Percentiles rank a stretch among this genome's conserved stretches.
Evolutionary conservation across 331 rosid genomes (phyloP).

Genomic region (Spiraea crenata): DNA sequence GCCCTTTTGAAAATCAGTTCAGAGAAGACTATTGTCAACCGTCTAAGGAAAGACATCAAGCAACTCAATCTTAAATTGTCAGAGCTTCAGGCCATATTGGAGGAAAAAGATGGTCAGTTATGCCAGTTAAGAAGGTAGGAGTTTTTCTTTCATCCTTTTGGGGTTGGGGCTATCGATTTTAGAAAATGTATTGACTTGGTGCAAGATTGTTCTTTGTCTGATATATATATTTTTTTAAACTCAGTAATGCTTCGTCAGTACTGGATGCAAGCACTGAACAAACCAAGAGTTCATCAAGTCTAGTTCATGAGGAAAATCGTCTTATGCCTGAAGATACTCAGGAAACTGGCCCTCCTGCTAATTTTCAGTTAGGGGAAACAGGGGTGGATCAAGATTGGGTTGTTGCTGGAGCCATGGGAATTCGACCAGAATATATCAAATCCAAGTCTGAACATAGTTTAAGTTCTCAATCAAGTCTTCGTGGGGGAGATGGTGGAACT

Average conservation of each 20-base stretch:
- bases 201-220: background rate
- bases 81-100: conserved; percentile 74
- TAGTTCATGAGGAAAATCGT: conserved; percentile 51
- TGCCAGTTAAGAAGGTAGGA: conserved; percentile 62
- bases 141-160: conserved; percentile 5
- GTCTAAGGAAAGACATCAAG: conserved; percentile 64
- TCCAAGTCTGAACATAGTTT: conserved; percentile 38
- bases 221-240: background rate
- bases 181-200: background rate
- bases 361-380: conserved; percentile 34
- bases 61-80: conserved; percentile 75
- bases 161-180: background rate
- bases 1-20: conserved; percentile 78
- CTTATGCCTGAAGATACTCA: conserved; percentile 34
- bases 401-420: conserved; percentile 36
- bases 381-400: conserved; percentile 43
- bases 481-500: conserved; percentile 33
- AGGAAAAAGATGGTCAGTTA: conserved; percentile 73
- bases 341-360: conserved; percentile 34
- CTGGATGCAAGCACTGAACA: conserved; percentile 51
- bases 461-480: conserved; percentile 32
- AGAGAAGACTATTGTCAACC: conserved; percentile 64
- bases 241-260: conserved; percentile 28
- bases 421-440: conserved; percentile 34
- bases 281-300: conserved; percentile 45